phyloP scores from a whole-genome alignment of 768 basidiomycete species.

The Psilocybe cubensis region DNA sequence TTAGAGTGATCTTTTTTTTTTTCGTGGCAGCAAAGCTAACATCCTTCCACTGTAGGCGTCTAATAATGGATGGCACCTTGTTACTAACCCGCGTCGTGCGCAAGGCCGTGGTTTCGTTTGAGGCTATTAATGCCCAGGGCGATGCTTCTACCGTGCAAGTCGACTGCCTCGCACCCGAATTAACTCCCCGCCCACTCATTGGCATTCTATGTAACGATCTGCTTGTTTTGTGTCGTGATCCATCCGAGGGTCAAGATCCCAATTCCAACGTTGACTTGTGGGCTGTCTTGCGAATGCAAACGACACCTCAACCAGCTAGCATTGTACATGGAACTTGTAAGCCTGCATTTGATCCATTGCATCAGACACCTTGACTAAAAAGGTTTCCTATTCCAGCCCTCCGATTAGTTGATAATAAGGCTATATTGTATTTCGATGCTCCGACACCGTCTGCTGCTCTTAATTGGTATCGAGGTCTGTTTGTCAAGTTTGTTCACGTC shows the following conservation, averaged over 20 bases:
- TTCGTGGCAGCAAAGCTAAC: background rate
- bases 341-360: background rate
- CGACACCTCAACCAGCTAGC: conserved; percentile 85
- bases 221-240: conserved; percentile 88
- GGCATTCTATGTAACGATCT: conserved; percentile 93
- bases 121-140: conserved; percentile 76
- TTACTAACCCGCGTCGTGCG: conserved; percentile 89
- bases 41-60: conserved; percentile 52
- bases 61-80: conserved; percentile 91
- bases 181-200: conserved; percentile 76
- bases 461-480: conserved; percentile 87
- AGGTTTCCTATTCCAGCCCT: conserved; percentile 52
- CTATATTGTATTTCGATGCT: conserved; percentile 87
- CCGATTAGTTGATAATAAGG: conserved; percentile 90
- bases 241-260: conserved; percentile 79
- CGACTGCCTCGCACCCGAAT: conserved; percentile 86
- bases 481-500: background rate
- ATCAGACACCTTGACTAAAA: conserved; percentile 1
- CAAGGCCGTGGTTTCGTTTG: conserved; percentile 80
- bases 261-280: conserved; percentile 85
- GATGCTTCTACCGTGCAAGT: conserved; percentile 85
- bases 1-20: conserved; percentile 36
- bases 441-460: conserved; percentile 83
- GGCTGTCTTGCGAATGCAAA: conserved; percentile 96
- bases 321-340: conserved; percentile 87